Conservation (phyloP, 2,329 filamentous ascomycete species). For the Davidsoniella virescens region DNA sequence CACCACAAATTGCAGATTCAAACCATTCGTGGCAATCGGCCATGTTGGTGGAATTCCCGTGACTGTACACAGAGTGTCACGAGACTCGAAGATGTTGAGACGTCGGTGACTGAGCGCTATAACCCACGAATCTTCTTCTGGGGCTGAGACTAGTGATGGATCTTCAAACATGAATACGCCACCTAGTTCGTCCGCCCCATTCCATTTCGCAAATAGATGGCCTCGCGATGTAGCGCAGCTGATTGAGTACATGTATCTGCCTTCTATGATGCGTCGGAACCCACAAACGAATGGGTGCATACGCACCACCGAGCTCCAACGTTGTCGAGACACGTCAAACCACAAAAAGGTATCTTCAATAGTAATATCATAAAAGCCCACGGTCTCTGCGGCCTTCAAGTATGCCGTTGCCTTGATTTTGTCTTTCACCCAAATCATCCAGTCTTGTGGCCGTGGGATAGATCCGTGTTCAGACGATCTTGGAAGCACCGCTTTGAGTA, state of each 20-base stretch:
- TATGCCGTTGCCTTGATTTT: background rate
- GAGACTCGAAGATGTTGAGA: constrained; percentile 10
- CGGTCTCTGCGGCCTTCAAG: background rate
- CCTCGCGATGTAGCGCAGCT: constrained; percentile 10
- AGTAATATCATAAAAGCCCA: background rate
- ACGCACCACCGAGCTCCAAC: constrained; percentile 6
- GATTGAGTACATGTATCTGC: constrained; percentile 5
- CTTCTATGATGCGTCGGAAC: background rate
- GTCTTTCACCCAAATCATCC: constrained; percentile 7
- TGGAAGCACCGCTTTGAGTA: constrained; percentile 3
- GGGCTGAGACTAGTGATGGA: constrained; percentile 5
- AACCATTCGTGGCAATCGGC: background rate
- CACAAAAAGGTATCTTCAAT: background rate
- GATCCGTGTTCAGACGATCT: background rate
- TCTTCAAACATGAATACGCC: constrained; percentile 12
- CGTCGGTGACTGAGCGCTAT: constrained; percentile 10
- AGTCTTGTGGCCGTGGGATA: constrained; percentile 1
- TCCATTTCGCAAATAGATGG: constrained; percentile 5
- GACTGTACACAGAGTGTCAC: constrained; percentile 1
- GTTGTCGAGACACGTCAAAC: background rate
- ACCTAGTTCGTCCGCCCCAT: background rate
- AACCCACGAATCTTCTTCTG: constrained; percentile 10
- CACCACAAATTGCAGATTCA: background rate
- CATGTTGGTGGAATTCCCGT: background rate
- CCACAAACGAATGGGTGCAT: constrained; percentile 5